Base-by-base conservation (phyloP, 441 rosid species). In the Iberis amara region DNA sequence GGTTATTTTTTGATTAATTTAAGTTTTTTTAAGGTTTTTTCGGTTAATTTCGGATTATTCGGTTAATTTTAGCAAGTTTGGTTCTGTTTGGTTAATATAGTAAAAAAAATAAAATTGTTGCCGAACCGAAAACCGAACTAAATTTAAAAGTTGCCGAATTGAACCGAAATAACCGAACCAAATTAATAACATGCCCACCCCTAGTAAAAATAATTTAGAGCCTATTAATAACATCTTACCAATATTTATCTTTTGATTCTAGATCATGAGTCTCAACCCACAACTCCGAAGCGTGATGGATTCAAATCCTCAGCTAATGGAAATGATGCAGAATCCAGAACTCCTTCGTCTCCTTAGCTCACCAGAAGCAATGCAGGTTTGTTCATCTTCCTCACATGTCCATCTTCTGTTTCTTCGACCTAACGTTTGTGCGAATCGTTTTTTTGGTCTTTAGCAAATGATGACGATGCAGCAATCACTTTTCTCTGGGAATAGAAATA, bases 251-350 rank as follows among this genome's bases (percentile, higher is more conserved):
- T 28, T 30, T 26, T 52, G 40, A 39, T 62, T 62, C 39, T 57
- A 80, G 85, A 74, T 80, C 12, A 57, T 75, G 58, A 75, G 50
- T 52, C 64, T 75, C 55, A 76, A 76, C 50, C 86, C 86, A 32
- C 89, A 79, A 65, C 74, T 79, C 43, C 79, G 73, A 15, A 68
- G 68, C 55, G 61, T 79, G 73, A 54, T 71, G 49, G 80, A 76
- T 66, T 55, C 66, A 65, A 79, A 70, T 69, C 81, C 81, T 61
- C 81, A 69, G 64, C 10, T 70, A 74, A 79, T 81, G 52, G 85
- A 76, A 61, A 79, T 79, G 81, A 64, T 76, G 81, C 84, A 74
- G 69, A 79, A 74, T 50, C 81, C 79, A 7, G 84, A 76, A 48
- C 54, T 76, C 57, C 68, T 73, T 31, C 84, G 77, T 35, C 76